Conservation (phyloP, 768 basidiomycete species). For the Tricholoma sp. region DNA sequence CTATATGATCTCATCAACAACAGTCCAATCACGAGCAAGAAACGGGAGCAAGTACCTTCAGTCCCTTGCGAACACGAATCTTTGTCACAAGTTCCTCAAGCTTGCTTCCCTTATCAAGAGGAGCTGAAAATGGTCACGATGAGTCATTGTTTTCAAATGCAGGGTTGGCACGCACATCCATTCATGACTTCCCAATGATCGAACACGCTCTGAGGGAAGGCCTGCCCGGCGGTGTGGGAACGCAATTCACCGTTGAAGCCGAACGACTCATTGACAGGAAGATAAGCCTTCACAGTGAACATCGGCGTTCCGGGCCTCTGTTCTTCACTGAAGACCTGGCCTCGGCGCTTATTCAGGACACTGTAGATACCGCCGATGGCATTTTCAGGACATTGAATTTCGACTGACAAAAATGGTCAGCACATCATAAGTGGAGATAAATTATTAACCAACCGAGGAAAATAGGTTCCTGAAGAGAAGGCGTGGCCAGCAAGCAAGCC, state of each 20-base stretch:
- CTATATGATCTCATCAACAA: slow-evolving; percentile 29
- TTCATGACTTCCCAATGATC: slow-evolving; percentile 90
- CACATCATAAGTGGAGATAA: neutral
- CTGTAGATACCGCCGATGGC: slow-evolving; percentile 98
- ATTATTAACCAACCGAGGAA: slow-evolving; percentile 63
- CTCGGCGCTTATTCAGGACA: slow-evolving; percentile 92
- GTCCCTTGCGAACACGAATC: slow-evolving; percentile 92
- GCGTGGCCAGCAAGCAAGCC: slow-evolving; percentile 87
- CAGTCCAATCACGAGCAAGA: neutral
- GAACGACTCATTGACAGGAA: slow-evolving; percentile 89
- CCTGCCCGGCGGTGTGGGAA: slow-evolving; percentile 90
- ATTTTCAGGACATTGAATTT: slow-evolving; percentile 97
- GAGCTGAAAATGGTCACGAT: slow-evolving; percentile 37
- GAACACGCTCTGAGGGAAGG: slow-evolving; percentile 95
- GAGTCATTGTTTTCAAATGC: neutral
- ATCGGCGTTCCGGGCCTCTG: slow-evolving; percentile 96
- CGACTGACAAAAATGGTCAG: slow-evolving; percentile 48
- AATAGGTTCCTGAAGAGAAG: slow-evolving; percentile 91
- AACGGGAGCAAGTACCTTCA: slow-evolving; percentile 56
- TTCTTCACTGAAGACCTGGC: slow-evolving; percentile 97
- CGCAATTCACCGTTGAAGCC: slow-evolving; percentile 98
- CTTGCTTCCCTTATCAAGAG: slow-evolving; percentile 88
- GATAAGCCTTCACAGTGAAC: slow-evolving; percentile 98
- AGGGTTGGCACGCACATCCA: slow-evolving; percentile 53
- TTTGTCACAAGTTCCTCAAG: slow-evolving; percentile 74